Percentiles rank a stretch among this genome's conserved stretches.
phyloP scores from a whole-genome alignment of 2,329 filamentous ascomycete species.

The Alternaria burnsii region DNA sequence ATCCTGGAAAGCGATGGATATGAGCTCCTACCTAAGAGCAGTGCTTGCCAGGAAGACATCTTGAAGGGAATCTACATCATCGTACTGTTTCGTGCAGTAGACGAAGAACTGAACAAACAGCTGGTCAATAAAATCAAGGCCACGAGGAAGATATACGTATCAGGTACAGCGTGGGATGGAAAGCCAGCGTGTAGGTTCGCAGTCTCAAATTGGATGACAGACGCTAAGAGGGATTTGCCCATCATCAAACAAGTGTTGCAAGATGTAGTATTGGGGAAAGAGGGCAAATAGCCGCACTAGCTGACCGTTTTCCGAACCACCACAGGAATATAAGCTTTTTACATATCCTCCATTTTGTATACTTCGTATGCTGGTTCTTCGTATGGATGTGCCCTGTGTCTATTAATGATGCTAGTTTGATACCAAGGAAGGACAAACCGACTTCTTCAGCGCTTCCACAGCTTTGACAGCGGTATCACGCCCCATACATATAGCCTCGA shows the following conservation, averaged over 20 bases:
- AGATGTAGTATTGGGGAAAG: conserved; percentile 28
- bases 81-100: conserved; percentile 78
- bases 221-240: conserved; percentile 71
- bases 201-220: conserved; percentile 83
- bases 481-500: conserved; percentile 70
- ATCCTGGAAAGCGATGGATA: conserved; percentile 70
- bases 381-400: conserved; percentile 55
- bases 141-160: conserved; percentile 79
- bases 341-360: conserved; percentile 57
- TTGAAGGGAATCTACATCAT: conserved; percentile 70
- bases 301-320: too few species aligned
- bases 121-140: conserved; percentile 78
- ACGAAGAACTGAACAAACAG: conserved; percentile 68
- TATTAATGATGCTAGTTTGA: conserved; percentile 3
- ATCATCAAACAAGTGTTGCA: conserved; percentile 72
- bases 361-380: conserved; percentile 58
- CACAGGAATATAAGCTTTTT: conserved; percentile 2
- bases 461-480: conserved; percentile 65
- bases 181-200: conserved; percentile 81
- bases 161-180: conserved; percentile 80
- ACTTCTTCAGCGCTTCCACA: conserved; percentile 70
- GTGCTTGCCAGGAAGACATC: conserved; percentile 49
- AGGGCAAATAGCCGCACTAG: neutral
- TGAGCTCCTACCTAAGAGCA: conserved; percentile 67
- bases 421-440: neutral